Conservation (phyloP, 257 asterid species). For the Rubia yunnanensis region DNA sequence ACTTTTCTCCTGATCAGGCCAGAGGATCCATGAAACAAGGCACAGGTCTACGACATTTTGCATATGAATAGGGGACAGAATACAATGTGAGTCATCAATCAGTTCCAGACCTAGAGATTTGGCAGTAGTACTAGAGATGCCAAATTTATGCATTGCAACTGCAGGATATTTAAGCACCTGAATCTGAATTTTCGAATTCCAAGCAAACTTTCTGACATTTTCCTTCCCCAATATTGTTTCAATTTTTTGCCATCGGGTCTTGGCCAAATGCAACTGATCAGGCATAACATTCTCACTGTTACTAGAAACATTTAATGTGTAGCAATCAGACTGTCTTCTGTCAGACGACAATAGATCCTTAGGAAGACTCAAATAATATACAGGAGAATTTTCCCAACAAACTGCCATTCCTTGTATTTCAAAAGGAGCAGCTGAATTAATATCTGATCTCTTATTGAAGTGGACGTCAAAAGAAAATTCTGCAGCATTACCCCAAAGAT, state of each 20-base stretch:
- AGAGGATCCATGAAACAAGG: constrained; percentile 78
- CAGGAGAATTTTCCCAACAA: constrained; percentile 89
- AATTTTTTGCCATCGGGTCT: constrained; percentile 66
- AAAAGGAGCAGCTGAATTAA: constrained; percentile 52
- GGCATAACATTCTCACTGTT: constrained; percentile 33
- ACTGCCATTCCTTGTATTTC: constrained; percentile 86
- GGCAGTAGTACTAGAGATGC: constrained; percentile 42
- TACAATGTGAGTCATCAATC: constrained; percentile 44
- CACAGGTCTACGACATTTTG: constrained; percentile 61
- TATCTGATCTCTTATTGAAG: constrained; percentile 59
- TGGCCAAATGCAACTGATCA: constrained; percentile 57
- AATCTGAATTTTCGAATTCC: constrained; percentile 83
- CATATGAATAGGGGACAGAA: constrained; percentile 48
- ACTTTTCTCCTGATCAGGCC: constrained; percentile 93
- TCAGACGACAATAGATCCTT: constrained; percentile 58
- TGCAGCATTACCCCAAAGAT: constrained; percentile 50
- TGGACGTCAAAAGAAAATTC: constrained; percentile 81
- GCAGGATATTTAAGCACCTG: constrained; percentile 89
- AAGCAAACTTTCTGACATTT: constrained; percentile 55
- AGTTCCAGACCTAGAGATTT: constrained; percentile 65
- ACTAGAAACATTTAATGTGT: constrained; percentile 12
- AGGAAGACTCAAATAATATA: constrained; percentile 72
- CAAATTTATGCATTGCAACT: constrained; percentile 48
- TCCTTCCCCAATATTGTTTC: constrained; percentile 55
- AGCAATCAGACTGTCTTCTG: constrained; percentile 28